These are phyloP conservation scores for Eucalyptus camaldulensis DNA, from an alignment of 345 rosid species.

Conservation along the genomic window DNA sequence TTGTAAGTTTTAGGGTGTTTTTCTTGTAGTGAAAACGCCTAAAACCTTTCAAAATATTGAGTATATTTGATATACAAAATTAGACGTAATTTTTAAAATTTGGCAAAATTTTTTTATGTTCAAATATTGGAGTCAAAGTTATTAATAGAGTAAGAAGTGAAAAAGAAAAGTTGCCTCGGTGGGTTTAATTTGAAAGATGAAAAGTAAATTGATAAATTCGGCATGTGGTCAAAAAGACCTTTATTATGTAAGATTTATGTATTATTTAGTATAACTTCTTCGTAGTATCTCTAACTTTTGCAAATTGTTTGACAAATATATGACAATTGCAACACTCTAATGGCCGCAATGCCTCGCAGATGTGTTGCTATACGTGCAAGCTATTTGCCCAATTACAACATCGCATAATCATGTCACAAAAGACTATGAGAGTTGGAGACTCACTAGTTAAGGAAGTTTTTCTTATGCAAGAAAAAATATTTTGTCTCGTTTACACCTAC, in stretches of 20 bases:
- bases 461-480: neutral
- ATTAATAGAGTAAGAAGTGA: neutral
- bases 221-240: neutral
- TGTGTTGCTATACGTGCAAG: neutral
- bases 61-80: neutral
- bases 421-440: neutral
- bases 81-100: neutral
- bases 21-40: neutral
- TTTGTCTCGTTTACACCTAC: neutral
- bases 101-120: neutral
- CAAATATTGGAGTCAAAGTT: neutral
- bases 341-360: neutral
- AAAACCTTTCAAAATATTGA: neutral
- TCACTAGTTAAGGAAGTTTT: neutral
- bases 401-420: neutral
- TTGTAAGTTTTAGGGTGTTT: neutral
- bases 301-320: neutral
- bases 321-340: neutral
- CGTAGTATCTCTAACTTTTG: neutral
- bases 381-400: neutral
- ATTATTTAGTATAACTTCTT: neutral
- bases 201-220: neutral
- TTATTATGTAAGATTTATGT: neutral
- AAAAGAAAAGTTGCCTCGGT: neutral
- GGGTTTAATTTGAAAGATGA: neutral